Evolutionary conservation across 164 flowering plant species (phyloP).

Genomic region (Magnolia officinalis): DNA sequence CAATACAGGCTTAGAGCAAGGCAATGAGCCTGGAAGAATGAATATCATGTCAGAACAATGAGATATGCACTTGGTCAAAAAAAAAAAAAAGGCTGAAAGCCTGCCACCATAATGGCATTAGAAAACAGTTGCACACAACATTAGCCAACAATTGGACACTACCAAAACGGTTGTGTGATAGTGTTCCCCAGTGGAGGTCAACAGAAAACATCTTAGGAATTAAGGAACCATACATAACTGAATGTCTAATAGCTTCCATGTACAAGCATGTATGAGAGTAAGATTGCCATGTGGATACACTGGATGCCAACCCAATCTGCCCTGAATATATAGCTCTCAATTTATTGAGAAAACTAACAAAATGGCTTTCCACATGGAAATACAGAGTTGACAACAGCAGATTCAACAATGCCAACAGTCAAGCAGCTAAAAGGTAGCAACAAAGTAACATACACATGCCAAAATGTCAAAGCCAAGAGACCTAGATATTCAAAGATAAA

Average conservation of each 20-base stretch:
- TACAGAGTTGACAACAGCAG: neutral
- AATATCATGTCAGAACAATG: too few relatives aligned
- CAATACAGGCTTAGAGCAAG: neutral
- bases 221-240: too few relatives aligned
- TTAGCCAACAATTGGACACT: too few relatives aligned
- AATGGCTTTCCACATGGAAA: neutral
- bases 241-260: too few relatives aligned
- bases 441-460: neutral
- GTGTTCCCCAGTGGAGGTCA: too few relatives aligned
- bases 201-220: too few relatives aligned
- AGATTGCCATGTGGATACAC: neutral
- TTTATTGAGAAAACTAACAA: neutral
- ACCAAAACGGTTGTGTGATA: too few relatives aligned
- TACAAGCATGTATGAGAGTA: neutral
- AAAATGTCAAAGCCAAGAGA: neutral
- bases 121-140: too few relatives aligned
- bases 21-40: neutral
- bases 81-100: too few relatives aligned
- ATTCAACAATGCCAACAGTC: neutral
- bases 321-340: neutral
- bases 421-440: neutral
- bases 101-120: too few relatives aligned
- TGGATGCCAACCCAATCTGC: neutral
- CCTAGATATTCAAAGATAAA: neutral
- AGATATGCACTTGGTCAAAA: too few relatives aligned